Conservation (phyloP, 208 protist species). For the Leishmania braziliensis region DNA sequence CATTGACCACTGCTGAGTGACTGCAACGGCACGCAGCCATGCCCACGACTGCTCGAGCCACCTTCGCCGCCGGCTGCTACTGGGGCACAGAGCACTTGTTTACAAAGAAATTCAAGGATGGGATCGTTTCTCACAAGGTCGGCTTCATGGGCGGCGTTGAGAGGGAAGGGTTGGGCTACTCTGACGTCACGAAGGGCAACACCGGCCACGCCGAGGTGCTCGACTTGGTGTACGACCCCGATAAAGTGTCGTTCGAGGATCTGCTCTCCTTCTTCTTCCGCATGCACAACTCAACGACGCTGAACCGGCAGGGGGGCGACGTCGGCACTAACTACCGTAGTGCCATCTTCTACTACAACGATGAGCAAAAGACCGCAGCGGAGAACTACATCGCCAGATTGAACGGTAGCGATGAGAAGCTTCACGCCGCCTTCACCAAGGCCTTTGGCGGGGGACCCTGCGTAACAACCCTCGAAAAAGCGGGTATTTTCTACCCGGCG, state of each 20-base stretch:
- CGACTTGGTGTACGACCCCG: slow-evolving; percentile 84
- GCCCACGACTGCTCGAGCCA: slow-evolving; percentile 46
- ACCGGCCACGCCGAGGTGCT: slow-evolving; percentile 96
- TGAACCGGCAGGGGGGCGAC: slow-evolving; percentile 91
- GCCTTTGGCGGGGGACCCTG: slow-evolving; percentile 65
- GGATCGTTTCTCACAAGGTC: slow-evolving; percentile 71
- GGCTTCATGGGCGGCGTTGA: slow-evolving; percentile 91
- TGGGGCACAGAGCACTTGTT: slow-evolving; percentile 95
- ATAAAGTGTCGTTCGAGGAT: slow-evolving; percentile 79
- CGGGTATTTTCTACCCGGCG: slow-evolving; percentile 76
- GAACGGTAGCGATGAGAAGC: slow-evolving; percentile 55
- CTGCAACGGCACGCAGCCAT: neutral
- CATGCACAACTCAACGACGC: slow-evolving; percentile 95
- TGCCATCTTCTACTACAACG: slow-evolving; percentile 91
- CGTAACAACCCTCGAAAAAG: slow-evolving; percentile 73
- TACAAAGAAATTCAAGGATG: slow-evolving; percentile 79
- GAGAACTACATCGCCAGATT: slow-evolving; percentile 79
- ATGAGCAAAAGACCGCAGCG: slow-evolving; percentile 82
- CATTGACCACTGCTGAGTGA: neutral
- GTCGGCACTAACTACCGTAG: slow-evolving; percentile 95
- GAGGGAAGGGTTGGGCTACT: slow-evolving; percentile 57
- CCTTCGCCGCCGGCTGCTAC: slow-evolving; percentile 92
- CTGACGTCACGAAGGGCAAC: slow-evolving; percentile 90
- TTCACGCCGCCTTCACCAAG: slow-evolving; percentile 70
- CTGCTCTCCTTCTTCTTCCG: slow-evolving; percentile 94